Percentiles rank a stretch among this genome's conserved stretches.
Evolutionary conservation across 805 yeast species (phyloP).

Genomic region (Sugiyamaella americana): DNA sequence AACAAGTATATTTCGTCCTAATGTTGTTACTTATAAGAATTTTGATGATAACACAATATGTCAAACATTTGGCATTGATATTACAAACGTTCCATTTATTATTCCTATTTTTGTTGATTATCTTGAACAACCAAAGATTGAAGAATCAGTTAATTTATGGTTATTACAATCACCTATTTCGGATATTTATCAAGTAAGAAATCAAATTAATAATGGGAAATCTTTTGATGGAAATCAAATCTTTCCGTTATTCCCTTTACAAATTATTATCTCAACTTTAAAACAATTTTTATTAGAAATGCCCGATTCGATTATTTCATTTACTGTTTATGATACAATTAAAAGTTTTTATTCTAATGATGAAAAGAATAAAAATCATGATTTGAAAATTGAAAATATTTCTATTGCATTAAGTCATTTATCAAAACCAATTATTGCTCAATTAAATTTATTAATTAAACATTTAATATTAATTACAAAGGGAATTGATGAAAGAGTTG

Average conservation of each 20-base stretch:
- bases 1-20: constrained; percentile 70
- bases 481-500: not conserved
- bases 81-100: constrained; percentile 58
- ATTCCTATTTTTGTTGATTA: constrained; percentile 55
- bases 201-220: constrained; percentile 32
- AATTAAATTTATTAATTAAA: constrained; percentile 18
- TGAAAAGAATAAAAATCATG: constrained; percentile 2
- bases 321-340: constrained; percentile 55
- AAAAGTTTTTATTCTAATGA: constrained; percentile 42
- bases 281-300: constrained; percentile 64
- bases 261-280: constrained; percentile 53
- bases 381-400: constrained; percentile 11
- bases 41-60: constrained; percentile 50
- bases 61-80: constrained; percentile 76
- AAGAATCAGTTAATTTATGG: constrained; percentile 23
- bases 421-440: constrained; percentile 19
- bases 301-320: constrained; percentile 66
- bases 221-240: constrained; percentile 28
- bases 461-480: constrained; percentile 10
- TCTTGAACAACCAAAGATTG: constrained; percentile 23
- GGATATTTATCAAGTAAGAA: constrained; percentile 54
- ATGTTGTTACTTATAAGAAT: constrained; percentile 62
- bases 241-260: constrained; percentile 39
- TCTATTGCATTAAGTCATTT: constrained; percentile 22
- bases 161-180: constrained; percentile 47